phyloP scores from a whole-genome alignment of 2,329 filamentous ascomycete species.

The Albophoma yamanashiensis region DNA sequence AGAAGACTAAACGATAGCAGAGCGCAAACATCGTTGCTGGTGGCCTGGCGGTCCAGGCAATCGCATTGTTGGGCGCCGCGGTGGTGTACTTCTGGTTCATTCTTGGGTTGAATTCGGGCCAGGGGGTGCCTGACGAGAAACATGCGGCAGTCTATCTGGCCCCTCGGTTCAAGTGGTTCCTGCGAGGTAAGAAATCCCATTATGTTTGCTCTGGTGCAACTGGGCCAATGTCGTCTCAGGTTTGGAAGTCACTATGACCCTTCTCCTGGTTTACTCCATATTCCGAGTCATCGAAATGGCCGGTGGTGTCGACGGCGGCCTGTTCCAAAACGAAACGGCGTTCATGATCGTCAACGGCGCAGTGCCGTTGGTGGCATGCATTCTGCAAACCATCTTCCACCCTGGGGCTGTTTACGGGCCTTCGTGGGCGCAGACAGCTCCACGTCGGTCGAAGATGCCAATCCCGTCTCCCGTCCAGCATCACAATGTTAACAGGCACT shows the following conservation, averaged over 20 bases:
- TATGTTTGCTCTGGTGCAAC: neutral
- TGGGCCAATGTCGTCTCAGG: constrained; percentile 13
- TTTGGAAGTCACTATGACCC: constrained; percentile 21
- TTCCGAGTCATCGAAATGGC: constrained; percentile 29
- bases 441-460: constrained; percentile 11
- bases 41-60: constrained; percentile 33
- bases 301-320: constrained; percentile 19
- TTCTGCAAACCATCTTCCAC: constrained; percentile 24
- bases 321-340: constrained; percentile 26
- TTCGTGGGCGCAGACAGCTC: constrained; percentile 29
- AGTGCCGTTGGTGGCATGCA: constrained; percentile 24
- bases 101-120: constrained; percentile 24
- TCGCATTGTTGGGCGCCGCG: constrained; percentile 27
- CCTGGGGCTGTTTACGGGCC: constrained; percentile 27
- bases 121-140: constrained; percentile 25
- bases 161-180: constrained; percentile 28
- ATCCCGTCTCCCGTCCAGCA: constrained; percentile 9
- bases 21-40: constrained; percentile 28
- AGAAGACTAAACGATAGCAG: constrained; percentile 18
- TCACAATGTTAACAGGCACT: constrained; percentile 14
- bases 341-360: constrained; percentile 29
- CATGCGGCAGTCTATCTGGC: constrained; percentile 30
- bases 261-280: constrained; percentile 30
- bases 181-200: constrained; percentile 25
- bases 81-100: constrained; percentile 29